These are phyloP conservation scores for Pichia inconspicua DNA, from an alignment of 1,139 yeast genomes.

Conservation along the genomic window DNA sequence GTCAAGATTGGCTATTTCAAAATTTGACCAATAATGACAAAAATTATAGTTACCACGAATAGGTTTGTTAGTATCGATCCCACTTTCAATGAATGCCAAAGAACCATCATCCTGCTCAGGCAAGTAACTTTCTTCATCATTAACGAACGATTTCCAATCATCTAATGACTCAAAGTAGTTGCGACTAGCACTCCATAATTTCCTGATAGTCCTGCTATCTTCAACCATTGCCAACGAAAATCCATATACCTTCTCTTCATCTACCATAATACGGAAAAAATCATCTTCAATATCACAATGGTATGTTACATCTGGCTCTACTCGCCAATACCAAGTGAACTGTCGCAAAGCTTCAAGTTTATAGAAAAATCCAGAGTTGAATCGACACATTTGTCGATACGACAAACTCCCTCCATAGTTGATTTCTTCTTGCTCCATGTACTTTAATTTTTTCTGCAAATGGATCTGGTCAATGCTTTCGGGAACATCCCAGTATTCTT, in stretches of 20 bases:
- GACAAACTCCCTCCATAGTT: slow-evolving; percentile 56
- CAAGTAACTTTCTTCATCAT: slow-evolving; percentile 30
- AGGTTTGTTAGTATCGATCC: slow-evolving; percentile 7
- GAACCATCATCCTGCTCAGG: slow-evolving; percentile 32
- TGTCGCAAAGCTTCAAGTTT: slow-evolving; percentile 48
- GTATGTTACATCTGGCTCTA: slow-evolving; percentile 58
- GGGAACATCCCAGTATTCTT: slow-evolving; percentile 48
- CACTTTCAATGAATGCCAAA: slow-evolving; percentile 58
- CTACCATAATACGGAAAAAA: slow-evolving; percentile 57
- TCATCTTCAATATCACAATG: slow-evolving; percentile 64
- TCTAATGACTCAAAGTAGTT: slow-evolving; percentile 40
- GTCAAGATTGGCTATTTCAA: slow-evolving; percentile 73
- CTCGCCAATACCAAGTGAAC: slow-evolving; percentile 72
- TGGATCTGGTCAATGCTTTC: slow-evolving; percentile 50
- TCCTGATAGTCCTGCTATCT: slow-evolving; percentile 43
- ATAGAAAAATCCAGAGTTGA: slow-evolving; percentile 66
- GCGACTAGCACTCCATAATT: slow-evolving; percentile 54
- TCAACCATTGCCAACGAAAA: slow-evolving; percentile 62
- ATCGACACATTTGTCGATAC: slow-evolving; percentile 72
- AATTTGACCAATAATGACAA: slow-evolving; percentile 93
- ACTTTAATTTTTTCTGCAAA: slow-evolving; percentile 45
- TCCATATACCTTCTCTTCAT: slow-evolving; percentile 51
- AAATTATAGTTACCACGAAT: slow-evolving; percentile 58
- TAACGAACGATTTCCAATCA: slow-evolving; percentile 8
- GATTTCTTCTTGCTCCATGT: slow-evolving; percentile 36